Percentiles rank a stretch among this genome's conserved stretches.
Evolutionary conservation across 2,329 filamentous ascomycete genomes (phyloP).

Genomic region (Fusarium succisae): DNA sequence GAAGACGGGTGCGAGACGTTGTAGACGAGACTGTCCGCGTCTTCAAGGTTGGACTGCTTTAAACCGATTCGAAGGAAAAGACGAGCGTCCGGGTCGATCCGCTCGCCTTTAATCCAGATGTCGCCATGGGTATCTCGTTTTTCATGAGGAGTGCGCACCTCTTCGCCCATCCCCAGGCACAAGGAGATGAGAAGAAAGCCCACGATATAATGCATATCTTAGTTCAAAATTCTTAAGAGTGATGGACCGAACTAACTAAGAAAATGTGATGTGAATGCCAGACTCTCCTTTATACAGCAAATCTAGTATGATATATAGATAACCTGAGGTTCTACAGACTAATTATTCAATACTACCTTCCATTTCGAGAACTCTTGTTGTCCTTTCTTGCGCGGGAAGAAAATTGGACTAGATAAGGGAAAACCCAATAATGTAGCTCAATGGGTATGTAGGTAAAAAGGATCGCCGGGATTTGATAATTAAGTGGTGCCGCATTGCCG

Average conservation of each 20-base stretch:
- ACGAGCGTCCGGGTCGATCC: not conserved
- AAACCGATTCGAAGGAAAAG: not conserved
- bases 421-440: not conserved
- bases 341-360: not conserved
- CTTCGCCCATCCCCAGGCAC: not conserved
- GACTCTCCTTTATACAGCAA: not conserved
- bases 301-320: not conserved
- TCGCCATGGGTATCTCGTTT: not conserved
- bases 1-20: not conserved
- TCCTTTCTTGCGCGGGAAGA: not conserved
- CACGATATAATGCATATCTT: not conserved
- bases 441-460: not conserved
- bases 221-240: too few species aligned
- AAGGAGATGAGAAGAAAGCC: not conserved
- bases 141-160: not conserved
- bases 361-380: not conserved
- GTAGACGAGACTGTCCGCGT: not conserved
- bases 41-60: not conserved
- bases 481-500: not conserved
- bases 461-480: not conserved
- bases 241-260: accelerated
- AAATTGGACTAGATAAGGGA: not conserved
- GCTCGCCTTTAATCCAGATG: not conserved
- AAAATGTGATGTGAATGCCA: not conserved
- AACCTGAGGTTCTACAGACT: not conserved